Evolutionary conservation across 495 filamentous ascomycete genomes (phyloP).

Genomic region (Podospora pseudocomata): DNA sequence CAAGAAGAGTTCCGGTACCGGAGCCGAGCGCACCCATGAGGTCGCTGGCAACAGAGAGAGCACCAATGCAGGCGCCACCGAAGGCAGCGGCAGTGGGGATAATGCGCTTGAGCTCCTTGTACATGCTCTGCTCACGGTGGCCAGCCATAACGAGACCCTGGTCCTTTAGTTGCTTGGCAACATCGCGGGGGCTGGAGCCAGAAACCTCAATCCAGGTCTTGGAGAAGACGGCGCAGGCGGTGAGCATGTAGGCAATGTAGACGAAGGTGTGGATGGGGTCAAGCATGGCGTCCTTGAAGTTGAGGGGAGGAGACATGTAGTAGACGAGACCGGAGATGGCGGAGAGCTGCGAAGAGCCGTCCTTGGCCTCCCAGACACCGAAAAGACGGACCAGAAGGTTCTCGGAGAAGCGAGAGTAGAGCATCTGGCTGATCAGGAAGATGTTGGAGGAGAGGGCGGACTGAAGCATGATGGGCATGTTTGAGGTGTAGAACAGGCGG

Average conservation of each 20-base stretch:
- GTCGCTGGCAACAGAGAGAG: slow-evolving; percentile 90
- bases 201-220: slow-evolving; percentile 99
- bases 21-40: slow-evolving; percentile 94
- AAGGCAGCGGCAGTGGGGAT: slow-evolving; percentile 98
- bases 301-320: slow-evolving; percentile 98
- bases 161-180: slow-evolving; percentile 99
- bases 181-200: slow-evolving; percentile 92
- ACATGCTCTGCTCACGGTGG: slow-evolving; percentile 99
- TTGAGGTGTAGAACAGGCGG: slow-evolving; percentile 81
- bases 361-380: slow-evolving; percentile 97
- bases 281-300: slow-evolving; percentile 92
- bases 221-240: slow-evolving; percentile 96
- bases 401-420: slow-evolving; percentile 96
- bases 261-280: slow-evolving; percentile 96
- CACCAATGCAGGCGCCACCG: slow-evolving; percentile 98
- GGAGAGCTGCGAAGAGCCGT: slow-evolving; percentile 92
- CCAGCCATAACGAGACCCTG: slow-evolving; percentile 99
- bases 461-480: slow-evolving; percentile 99
- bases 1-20: slow-evolving; percentile 95
- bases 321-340: slow-evolving; percentile 91
- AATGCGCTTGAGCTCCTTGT: slow-evolving; percentile 98
- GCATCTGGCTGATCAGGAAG: slow-evolving; percentile 98
- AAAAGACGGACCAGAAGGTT: slow-evolving; percentile 95
- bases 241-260: slow-evolving; percentile 95
- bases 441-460: slow-evolving; percentile 97